phyloP scores from a whole-genome alignment of 805 yeast species.

The Candida oleophila region DNA sequence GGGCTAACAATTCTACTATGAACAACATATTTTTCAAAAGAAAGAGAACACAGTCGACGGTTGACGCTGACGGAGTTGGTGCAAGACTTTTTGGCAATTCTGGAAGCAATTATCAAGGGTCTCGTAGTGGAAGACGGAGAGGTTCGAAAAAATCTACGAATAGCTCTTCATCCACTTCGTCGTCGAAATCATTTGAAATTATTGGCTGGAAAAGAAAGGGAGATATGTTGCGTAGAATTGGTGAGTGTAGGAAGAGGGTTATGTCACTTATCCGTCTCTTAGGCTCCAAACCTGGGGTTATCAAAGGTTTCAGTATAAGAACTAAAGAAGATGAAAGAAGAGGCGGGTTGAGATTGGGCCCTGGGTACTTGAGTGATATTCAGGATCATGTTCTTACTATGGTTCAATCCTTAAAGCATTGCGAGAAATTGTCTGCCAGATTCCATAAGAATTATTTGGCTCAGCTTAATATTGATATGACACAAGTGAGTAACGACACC shows the following conservation, averaged over 20 bases:
- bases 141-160: not conserved
- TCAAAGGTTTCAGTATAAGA: constrained; percentile 89
- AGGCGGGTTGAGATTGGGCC: constrained; percentile 63
- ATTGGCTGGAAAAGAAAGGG: constrained; percentile 84
- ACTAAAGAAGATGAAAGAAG: constrained; percentile 61
- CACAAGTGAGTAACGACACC: constrained; percentile 93
- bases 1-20: not conserved
- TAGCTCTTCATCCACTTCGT: constrained; percentile 18
- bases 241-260: constrained; percentile 91
- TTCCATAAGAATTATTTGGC: constrained; percentile 97
- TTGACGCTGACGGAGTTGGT: constrained; percentile 22
- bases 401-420: constrained; percentile 94
- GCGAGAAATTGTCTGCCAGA: constrained; percentile 88
- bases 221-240: constrained; percentile 91
- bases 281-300: constrained; percentile 96
- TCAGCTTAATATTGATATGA: constrained; percentile 96
- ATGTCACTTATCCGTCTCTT: constrained; percentile 84
- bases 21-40: constrained; percentile 32
- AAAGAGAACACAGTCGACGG: constrained; percentile 37
- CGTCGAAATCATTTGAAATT: constrained; percentile 49
- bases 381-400: constrained; percentile 97
- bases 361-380: constrained; percentile 93
- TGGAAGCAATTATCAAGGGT: constrained; percentile 7
- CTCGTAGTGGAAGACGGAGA: constrained; percentile 9
- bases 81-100: not conserved